A percentile compares a stretch with the other conserved stretches of the same genome.
Conservation (phyloP, 768 basidiomycete species). For the Mycena metata region DNA sequence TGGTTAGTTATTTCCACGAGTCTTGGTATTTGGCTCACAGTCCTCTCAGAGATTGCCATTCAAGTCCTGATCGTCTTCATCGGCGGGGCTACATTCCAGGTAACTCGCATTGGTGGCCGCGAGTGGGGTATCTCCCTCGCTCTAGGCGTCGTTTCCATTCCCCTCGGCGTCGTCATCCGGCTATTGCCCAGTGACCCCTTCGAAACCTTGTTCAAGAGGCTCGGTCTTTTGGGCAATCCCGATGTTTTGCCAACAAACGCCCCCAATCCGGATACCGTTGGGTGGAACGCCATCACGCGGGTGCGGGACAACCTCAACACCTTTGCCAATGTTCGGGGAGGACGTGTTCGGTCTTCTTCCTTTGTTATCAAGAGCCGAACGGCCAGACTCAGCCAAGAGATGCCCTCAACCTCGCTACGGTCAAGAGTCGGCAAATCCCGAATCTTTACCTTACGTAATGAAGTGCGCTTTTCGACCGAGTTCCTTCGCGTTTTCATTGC, state of each 20-base stretch:
- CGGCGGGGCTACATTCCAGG: constrained; percentile 92
- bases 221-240: constrained; percentile 74
- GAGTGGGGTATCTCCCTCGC: constrained; percentile 96
- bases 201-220: constrained; percentile 67
- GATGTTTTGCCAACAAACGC: constrained; percentile 74
- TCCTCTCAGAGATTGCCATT: constrained; percentile 78
- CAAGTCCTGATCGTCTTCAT: constrained; percentile 93
- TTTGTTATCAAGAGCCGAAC: constrained; percentile 87
- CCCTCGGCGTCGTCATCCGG: constrained; percentile 87
- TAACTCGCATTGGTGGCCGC: constrained; percentile 78
- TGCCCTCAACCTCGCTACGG: no score
- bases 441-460: no score
- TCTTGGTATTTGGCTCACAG: neutral
- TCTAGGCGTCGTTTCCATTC: constrained; percentile 88
- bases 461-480: no score
- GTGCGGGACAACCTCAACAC: constrained; percentile 90
- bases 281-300: constrained; percentile 85
- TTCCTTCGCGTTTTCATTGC: no score
- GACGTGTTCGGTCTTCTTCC: constrained; percentile 86
- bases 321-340: constrained; percentile 89
- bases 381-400: constrained; percentile 64
- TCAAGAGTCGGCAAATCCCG: no score
- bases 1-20: constrained; percentile 77
- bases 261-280: constrained; percentile 63
- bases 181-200: constrained; percentile 85